A percentile compares a stretch with the other conserved stretches of the same genome.
Conservation (phyloP, 768 basidiomycete genomes). For the Gymnopilus junonius region DNA sequence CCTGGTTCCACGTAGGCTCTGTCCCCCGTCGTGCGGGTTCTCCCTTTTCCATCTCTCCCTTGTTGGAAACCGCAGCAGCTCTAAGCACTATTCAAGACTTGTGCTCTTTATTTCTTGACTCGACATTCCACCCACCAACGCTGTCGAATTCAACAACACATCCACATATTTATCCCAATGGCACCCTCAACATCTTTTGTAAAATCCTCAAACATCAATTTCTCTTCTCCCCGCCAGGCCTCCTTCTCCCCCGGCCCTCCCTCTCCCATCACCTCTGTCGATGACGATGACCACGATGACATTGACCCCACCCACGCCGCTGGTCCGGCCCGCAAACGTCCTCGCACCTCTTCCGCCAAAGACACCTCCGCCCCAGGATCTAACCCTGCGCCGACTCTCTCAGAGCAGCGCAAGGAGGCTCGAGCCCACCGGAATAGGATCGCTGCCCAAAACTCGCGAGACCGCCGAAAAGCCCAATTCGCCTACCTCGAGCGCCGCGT, state of each 20-base stretch:
- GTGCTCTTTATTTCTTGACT: background rate
- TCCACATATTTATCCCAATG: conserved; percentile 9
- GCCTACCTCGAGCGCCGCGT: conserved; percentile 67
- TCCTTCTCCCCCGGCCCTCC: background rate
- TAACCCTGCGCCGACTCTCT: conserved; percentile 36
- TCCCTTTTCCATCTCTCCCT: background rate
- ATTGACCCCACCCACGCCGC: conserved; percentile 25
- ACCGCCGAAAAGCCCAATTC: conserved; percentile 88
- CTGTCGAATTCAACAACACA: background rate
- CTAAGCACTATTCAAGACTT: background rate
- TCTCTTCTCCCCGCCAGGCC: conserved; percentile 1
- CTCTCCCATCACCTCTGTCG: conserved; percentile 8
- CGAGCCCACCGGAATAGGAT: conserved; percentile 92
- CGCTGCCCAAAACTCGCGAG: conserved; percentile 92
- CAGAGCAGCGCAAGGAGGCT: conserved; percentile 86
- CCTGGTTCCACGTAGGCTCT: conserved; percentile 19
- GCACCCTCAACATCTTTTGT: conserved; percentile 11
- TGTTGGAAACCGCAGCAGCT: background rate
- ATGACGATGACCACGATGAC: conserved; percentile 22
- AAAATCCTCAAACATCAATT: conserved; percentile 14
- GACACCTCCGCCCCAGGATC: background rate
- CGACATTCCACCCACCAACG: background rate
- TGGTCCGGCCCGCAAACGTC: conserved; percentile 74
- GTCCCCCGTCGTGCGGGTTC: background rate
- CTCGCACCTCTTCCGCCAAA: conserved; percentile 42